These are phyloP conservation scores for Phytophthora sojae DNA, from an alignment of 352 stramenopile genomes.

Conservation along the genomic window DNA sequence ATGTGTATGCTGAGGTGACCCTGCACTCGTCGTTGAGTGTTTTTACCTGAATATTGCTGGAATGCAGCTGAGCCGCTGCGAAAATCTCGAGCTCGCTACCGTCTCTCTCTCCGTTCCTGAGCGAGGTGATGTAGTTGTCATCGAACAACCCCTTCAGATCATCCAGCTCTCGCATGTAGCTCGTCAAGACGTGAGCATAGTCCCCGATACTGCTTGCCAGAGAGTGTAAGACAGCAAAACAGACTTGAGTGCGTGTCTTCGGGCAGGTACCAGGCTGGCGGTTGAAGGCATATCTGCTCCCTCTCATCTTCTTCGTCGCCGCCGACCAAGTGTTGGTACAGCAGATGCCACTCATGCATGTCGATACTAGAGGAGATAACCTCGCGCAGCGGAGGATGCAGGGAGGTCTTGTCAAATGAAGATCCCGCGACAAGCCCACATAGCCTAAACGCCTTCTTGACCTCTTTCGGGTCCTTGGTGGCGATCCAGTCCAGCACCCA, in stretches of 20 bases:
- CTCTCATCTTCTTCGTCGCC: background rate
- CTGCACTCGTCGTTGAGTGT: background rate
- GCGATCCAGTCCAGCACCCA: background rate
- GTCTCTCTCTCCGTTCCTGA: background rate
- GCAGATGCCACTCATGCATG: background rate
- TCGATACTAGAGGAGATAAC: too few relatives aligned
- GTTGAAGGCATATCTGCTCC: background rate
- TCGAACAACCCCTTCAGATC: background rate
- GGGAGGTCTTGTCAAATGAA: background rate
- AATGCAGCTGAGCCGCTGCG: background rate
- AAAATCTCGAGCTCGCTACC: background rate
- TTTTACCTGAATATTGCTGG: slow-evolving; percentile 6
- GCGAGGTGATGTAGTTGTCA: background rate
- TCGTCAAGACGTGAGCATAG: background rate
- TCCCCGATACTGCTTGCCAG: background rate
- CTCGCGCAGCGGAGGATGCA: slow-evolving; percentile 1
- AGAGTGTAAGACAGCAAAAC: background rate
- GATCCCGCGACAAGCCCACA: background rate
- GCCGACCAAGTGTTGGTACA: too few relatives aligned
- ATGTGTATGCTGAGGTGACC: background rate
- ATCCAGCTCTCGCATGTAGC: background rate
- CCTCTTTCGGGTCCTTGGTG: background rate
- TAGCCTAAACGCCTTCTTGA: background rate
- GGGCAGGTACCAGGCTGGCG: background rate
- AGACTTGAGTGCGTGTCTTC: background rate